Evolutionary conservation across 2,329 filamentous ascomycete species (phyloP).

Genomic region (Thelonectria rubi): DNA sequence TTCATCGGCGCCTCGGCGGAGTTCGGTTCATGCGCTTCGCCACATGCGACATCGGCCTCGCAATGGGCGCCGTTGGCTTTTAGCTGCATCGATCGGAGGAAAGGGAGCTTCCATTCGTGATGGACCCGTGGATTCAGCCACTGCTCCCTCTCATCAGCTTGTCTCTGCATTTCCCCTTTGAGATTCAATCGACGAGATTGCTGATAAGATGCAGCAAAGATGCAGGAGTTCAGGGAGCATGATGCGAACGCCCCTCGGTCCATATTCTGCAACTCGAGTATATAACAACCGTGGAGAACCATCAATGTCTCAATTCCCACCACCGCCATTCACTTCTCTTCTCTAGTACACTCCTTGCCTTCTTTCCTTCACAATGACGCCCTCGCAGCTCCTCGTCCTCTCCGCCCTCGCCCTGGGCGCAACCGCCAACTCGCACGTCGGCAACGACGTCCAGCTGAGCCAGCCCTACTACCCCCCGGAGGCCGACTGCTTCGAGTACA

Average conservation of each 20-base stretch:
- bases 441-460: conserved; percentile 1
- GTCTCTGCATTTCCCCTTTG: neutral
- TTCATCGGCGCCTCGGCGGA: neutral
- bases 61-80: neutral
- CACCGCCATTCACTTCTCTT: neutral
- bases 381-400: neutral
- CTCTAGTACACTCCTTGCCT: neutral
- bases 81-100: neutral
- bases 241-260: neutral
- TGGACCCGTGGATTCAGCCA: neutral
- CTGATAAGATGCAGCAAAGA: neutral
- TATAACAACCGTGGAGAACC: neutral
- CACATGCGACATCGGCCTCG: neutral
- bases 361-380: neutral
- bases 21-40: neutral
- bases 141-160: neutral
- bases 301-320: neutral
- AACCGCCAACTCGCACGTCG: neutral
- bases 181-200: conserved; percentile 11
- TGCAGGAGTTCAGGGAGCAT: neutral
- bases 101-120: neutral
- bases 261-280: neutral
- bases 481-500: conserved; percentile 31
- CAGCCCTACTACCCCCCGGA: conserved; percentile 30
- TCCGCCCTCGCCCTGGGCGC: neutral